Evolutionary conservation across 192 early-diverging fungal species (phyloP).

Genomic region (Rhizophagus prolifer): DNA sequence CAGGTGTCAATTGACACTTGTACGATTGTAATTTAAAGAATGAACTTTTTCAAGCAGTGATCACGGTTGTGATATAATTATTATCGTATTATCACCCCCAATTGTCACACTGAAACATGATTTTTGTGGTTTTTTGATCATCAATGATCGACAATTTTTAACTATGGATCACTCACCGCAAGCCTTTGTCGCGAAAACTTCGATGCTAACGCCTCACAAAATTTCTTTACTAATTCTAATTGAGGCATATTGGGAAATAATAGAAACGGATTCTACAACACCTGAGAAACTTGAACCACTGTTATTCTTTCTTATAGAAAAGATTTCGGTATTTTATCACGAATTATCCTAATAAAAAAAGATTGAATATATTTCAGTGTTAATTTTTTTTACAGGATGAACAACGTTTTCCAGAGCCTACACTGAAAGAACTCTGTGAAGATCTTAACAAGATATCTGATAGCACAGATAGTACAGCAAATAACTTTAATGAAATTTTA

Average conservation of each 20-base stretch:
- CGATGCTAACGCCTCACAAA: slow-evolving; percentile 33
- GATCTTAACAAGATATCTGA: neutral
- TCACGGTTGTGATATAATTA: too few species aligned
- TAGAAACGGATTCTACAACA: neutral
- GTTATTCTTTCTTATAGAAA: slow-evolving; percentile 28
- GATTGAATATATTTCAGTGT: neutral
- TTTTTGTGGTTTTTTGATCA: too few species aligned
- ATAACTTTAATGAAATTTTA: neutral
- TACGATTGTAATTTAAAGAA: too few species aligned
- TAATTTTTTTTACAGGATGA: neutral
- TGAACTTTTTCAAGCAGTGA: too few species aligned
- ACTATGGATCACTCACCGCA: too few species aligned
- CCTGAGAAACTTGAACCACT: neutral
- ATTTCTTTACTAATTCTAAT: slow-evolving; percentile 13
- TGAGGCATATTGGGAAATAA: neutral
- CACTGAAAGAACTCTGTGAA: neutral
- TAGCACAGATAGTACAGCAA: neutral
- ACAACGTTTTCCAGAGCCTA: neutral
- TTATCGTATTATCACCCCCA: too few species aligned
- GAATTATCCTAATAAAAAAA: neutral
- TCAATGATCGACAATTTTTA: too few species aligned
- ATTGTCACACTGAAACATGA: too few species aligned
- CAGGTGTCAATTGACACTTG: too few species aligned
- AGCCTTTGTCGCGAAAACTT: slow-evolving; percentile 7
- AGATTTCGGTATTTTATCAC: slow-evolving; percentile 2